phyloP scores from a whole-genome alignment of 1,284 basidiomycete genomes.

The Hortiboletus rubellus region DNA sequence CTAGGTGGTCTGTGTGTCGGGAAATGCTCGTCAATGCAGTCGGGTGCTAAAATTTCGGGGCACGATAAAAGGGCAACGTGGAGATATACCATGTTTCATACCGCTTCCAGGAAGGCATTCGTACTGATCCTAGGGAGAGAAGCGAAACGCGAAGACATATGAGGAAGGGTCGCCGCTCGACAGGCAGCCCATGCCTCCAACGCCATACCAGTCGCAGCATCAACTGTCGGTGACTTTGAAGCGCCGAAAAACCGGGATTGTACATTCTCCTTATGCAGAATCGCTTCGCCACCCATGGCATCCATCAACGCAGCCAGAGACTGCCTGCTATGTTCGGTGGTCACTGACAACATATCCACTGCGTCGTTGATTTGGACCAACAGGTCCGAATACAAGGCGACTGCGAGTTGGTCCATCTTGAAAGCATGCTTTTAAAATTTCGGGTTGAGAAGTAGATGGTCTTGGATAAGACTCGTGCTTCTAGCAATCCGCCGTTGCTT shows the following conservation, averaged over 20 bases:
- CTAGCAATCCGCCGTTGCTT: constrained; percentile 17
- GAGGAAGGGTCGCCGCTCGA: constrained; percentile 28
- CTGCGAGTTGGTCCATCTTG: constrained; percentile 44
- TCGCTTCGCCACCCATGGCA: constrained; percentile 39
- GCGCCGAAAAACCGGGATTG: constrained; percentile 38
- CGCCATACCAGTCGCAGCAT: constrained; percentile 26
- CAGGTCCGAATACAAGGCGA: constrained; percentile 44
- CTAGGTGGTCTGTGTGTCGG: constrained; percentile 41
- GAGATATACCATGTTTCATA: constrained; percentile 2
- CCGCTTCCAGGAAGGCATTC: constrained; percentile 11
- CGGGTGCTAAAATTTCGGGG: constrained; percentile 36
- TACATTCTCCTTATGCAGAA: constrained; percentile 36
- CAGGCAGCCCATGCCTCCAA: constrained; percentile 48
- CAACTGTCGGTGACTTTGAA: constrained; percentile 19
- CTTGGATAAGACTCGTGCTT: constrained; percentile 31
- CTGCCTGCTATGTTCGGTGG: constrained; percentile 22
- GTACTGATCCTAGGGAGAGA: constrained; percentile 27
- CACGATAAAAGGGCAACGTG: not conserved
- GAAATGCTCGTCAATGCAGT: constrained; percentile 40
- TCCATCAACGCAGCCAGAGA: constrained; percentile 40
- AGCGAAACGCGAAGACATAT: constrained; percentile 18
- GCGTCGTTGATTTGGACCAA: constrained; percentile 40
- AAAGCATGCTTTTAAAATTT: constrained; percentile 40
- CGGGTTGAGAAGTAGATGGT: constrained; percentile 34
- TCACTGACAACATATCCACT: constrained; percentile 46